These are phyloP conservation scores for Verticillium dahliae DNA, from an alignment of 2,329 filamentous ascomycete genomes.

Conservation along the genomic window DNA sequence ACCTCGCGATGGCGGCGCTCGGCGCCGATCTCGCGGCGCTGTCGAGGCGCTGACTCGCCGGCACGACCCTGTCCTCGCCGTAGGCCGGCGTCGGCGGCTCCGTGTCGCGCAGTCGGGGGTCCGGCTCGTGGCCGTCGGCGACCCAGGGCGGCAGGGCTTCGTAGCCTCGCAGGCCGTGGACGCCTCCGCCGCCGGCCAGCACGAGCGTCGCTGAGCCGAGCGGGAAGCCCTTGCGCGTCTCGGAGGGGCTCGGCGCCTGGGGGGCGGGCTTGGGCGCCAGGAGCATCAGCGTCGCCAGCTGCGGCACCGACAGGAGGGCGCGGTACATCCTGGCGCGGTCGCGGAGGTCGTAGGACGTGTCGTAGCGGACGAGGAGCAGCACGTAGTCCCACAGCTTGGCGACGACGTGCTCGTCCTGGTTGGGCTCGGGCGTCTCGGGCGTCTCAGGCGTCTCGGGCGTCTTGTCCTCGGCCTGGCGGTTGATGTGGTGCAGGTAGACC, in stretches of 20 bases:
- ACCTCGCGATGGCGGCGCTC: constrained; percentile 21
- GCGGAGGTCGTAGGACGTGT: constrained; percentile 89
- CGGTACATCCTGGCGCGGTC: constrained; percentile 87
- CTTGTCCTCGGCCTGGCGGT: constrained; percentile 46
- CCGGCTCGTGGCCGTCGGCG: constrained; percentile 69
- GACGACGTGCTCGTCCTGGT: constrained; percentile 59
- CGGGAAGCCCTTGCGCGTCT: constrained; percentile 68
- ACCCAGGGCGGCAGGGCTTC: constrained; percentile 81
- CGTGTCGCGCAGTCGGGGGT: constrained; percentile 63
- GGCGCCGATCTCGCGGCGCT: constrained; percentile 36
- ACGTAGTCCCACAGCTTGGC: constrained; percentile 78
- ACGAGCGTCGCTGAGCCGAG: constrained; percentile 84
- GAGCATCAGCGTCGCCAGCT: constrained; percentile 84
- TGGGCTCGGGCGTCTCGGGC: constrained; percentile 21
- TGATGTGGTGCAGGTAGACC: constrained; percentile 85
- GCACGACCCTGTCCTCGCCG: constrained; percentile 35
- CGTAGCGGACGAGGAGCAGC: constrained; percentile 80
- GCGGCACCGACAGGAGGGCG: constrained; percentile 72
- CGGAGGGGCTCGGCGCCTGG: constrained; percentile 82
- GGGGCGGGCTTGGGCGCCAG: constrained; percentile 92
- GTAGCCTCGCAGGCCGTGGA: constrained; percentile 73
- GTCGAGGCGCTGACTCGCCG: constrained; percentile 60
- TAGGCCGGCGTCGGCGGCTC: constrained; percentile 30
- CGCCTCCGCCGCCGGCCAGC: constrained; percentile 66
- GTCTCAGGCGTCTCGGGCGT: constrained; percentile 26